Evolutionary conservation across 2,329 filamentous ascomycete genomes (phyloP), one percentile per base, ranked within the genome.

Genomic region (Epicoccum nigrum): DNA sequence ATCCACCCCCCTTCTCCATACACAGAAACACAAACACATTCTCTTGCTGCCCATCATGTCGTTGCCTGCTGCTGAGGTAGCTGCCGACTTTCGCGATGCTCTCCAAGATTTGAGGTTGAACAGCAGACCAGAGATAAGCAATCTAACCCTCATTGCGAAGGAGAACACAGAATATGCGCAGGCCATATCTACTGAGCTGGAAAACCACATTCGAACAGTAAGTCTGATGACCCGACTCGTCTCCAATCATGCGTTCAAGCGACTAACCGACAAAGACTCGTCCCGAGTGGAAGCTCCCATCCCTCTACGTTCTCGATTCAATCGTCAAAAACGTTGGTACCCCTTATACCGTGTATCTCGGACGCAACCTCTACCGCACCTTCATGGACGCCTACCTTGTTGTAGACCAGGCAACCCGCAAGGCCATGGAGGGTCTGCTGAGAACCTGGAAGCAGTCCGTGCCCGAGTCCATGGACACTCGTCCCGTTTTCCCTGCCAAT

Each of bases 291-390:
- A 99, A 97, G 70, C 80, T 99, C 2, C 92, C 94, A 15, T 91
- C 94, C n/a, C 82, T 99, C 21, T 99, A 97, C 76, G 90, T 99
- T 60, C 87, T 99, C 69, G 94, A 99, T 76, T 97, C 93, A 13
- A 93, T 99, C 55, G 92, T 96, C 70, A 99, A 99, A 76, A 97
- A 99, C 79, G 92, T 99, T 56, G 94, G 94, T 55, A 97, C 93
- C 1, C 94, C 94, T 7, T 99, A 99, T 75, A 97, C 93, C 0
- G 82, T 97, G 11, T 97, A 96, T 73, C 89, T 99, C 59, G 91
- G 92, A 44, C 87, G 90, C 32, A 93, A 93, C 68, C 84, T 99
- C 31, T 97, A 93, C 75, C 85, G 87, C 63, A 97, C 91, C 4
- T 99, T 96, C 71, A 97, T 97, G 92, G 90, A 95, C 66, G 90